Percentiles rank a stretch among this genome's conserved stretches.
phyloP scores from a whole-genome alignment of 2,329 filamentous ascomycete species.

The Penicillium freii region DNA sequence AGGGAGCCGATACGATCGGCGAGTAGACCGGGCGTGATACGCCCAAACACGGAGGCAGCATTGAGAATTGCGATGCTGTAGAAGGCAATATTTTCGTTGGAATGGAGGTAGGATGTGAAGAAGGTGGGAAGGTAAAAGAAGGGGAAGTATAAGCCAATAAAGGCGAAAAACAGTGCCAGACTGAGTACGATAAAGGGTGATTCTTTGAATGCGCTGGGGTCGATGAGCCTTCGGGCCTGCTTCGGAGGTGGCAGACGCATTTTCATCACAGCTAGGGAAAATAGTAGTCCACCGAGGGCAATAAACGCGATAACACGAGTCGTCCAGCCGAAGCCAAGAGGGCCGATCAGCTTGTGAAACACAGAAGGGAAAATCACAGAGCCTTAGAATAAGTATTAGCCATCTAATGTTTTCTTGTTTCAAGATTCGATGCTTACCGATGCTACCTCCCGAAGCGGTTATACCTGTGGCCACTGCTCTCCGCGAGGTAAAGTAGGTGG shows the following conservation, averaged over 20 bases:
- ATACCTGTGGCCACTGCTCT: slow-evolving; percentile 33
- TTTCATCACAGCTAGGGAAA: slow-evolving; percentile 44
- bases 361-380: slow-evolving; percentile 51
- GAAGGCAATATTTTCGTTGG: slow-evolving; percentile 15
- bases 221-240: slow-evolving; percentile 34
- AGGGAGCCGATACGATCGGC: slow-evolving; percentile 36
- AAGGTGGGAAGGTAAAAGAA: slow-evolving; percentile 39
- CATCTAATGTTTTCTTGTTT: not conserved
- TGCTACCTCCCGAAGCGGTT: slow-evolving; percentile 27
- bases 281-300: slow-evolving; percentile 37
- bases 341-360: slow-evolving; percentile 44
- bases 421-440: slow-evolving; percentile 21
- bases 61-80: slow-evolving; percentile 38
- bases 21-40: slow-evolving; percentile 34
- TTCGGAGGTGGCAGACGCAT: slow-evolving; percentile 33
- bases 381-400: slow-evolving; percentile 15
- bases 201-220: slow-evolving; percentile 41
- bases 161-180: slow-evolving; percentile 42
- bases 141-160: slow-evolving; percentile 50
- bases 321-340: slow-evolving; percentile 52
- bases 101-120: slow-evolving; percentile 7
- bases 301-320: slow-evolving; percentile 51
- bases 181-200: slow-evolving; percentile 40
- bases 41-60: slow-evolving; percentile 35
- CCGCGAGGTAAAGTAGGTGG: slow-evolving; percentile 29